Base-by-base conservation (phyloP, 164 flowering plant genomes). In the Echeveria elegans region DNA sequence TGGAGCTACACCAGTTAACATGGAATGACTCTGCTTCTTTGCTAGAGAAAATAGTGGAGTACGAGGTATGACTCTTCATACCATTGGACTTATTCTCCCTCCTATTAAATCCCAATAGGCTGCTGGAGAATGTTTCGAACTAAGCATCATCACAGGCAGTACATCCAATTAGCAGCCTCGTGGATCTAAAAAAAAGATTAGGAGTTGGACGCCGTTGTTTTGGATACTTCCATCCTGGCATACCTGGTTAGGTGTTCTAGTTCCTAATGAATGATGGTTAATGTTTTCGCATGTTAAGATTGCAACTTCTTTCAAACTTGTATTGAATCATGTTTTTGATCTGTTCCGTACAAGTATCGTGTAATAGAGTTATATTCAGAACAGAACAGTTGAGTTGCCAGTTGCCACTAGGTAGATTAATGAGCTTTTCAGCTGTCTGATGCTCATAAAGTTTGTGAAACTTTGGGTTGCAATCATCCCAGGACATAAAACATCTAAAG, bases 11-110 rank as follows among this genome's bases (percentile, higher is more conserved):
- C 86, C 86, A 76, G 26, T 86, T 92, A 59, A 92, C 98, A 21
- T 92, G 98, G 98, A 88, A 88, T 78, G 88, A 90, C 78, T 77
- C 98, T 75, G 98, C 98, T 66, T 92, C 96, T 68, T 81, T 92
- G 80, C 81, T 90, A 72, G 98, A 92, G 79, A 89, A 89, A 70
- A 90, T 92, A 78, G 98, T 92, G 11, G 92, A 91, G 34, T 87
- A 90, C 76, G 98, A 92, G 84, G 93, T 86, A 2, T 45, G 34
- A 19, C 64, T 71, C 19, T n/a, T n/a, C n/a, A n/a, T 15, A 6
- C 43, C 9, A 10, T 24, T 2, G 24, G 56, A 21, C 60, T 53
- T 53, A 8, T 53, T 53, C 60, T 21, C 58, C 15, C 30, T n/a
- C 59, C 16, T 23, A 7, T 23, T 10, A 56, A 15, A 56, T 1